These are phyloP conservation scores for Cryptococcus sp. DNA, from an alignment of 1,284 basidiomycete genomes.

Conservation along the genomic window DNA sequence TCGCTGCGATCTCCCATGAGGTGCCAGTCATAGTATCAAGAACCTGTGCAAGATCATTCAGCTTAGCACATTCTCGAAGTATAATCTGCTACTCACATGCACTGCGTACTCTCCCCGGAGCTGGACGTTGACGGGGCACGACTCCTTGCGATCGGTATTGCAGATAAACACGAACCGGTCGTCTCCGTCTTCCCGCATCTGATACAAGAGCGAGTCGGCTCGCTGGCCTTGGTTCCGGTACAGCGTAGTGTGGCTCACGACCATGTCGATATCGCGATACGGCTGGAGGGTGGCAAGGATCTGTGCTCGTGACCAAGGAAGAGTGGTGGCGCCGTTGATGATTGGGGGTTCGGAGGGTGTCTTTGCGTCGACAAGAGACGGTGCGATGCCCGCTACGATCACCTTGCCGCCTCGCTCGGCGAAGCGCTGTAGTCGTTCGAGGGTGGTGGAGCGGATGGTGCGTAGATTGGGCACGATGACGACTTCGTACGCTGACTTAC, in stretches of 20 bases:
- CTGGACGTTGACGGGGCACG: constrained; percentile 16
- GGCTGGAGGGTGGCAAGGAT: constrained; percentile 20
- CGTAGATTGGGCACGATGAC: constrained; percentile 31
- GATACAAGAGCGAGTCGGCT: constrained; percentile 32
- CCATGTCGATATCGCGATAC: constrained; percentile 28
- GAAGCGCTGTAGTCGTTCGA: constrained; percentile 25
- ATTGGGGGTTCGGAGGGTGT: background rate
- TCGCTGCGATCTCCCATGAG: constrained; percentile 15
- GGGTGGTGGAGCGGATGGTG: constrained; percentile 35
- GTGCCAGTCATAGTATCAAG: constrained; percentile 26
- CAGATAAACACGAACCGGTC: constrained; percentile 33
- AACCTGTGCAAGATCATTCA: constrained; percentile 6
- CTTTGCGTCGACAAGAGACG: constrained; percentile 27
- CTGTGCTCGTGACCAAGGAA: constrained; percentile 20
- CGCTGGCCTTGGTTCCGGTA: constrained; percentile 22
- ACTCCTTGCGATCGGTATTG: constrained; percentile 32
- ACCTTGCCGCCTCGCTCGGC: constrained; percentile 25
- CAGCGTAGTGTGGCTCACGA: constrained; percentile 21
- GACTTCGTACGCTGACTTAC: constrained; percentile 30
- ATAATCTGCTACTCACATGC: constrained; percentile 10
- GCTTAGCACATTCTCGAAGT: no score
- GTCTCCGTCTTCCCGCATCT: constrained; percentile 31
- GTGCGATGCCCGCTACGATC: constrained; percentile 27
- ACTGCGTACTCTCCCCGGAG: constrained; percentile 25
- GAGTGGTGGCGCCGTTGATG: constrained; percentile 1